Evolutionary conservation across 768 basidiomycete genomes (phyloP).

Genomic region (Kwoniella heveanensis): DNA sequence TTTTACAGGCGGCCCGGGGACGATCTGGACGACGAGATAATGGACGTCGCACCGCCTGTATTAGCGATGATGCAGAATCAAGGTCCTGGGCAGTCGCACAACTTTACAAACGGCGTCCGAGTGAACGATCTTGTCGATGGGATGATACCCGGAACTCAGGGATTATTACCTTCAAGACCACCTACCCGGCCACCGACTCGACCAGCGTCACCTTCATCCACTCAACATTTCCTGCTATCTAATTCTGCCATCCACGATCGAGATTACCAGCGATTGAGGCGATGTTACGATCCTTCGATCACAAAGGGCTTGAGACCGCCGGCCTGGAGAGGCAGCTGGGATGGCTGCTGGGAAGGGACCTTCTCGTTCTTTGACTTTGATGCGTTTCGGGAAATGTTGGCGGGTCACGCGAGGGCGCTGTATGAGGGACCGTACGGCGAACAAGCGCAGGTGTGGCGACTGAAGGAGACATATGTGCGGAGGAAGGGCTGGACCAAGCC

Average conservation of each 20-base stretch:
- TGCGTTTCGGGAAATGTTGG: constrained; percentile 62
- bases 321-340: constrained; percentile 44
- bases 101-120: constrained; percentile 1
- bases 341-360: constrained; percentile 53
- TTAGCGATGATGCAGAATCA: constrained; percentile 5
- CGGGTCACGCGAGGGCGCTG: constrained; percentile 65
- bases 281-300: constrained; percentile 54
- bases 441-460: constrained; percentile 87
- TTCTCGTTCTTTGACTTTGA: constrained; percentile 75
- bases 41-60: constrained; percentile 11
- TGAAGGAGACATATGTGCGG: constrained; percentile 57
- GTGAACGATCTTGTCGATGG: constrained; percentile 20
- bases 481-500: constrained; percentile 20
- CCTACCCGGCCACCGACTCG: constrained; percentile 10
- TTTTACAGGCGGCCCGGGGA: constrained; percentile 40
- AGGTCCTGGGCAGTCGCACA: neutral
- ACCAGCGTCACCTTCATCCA: constrained; percentile 23
- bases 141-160: constrained; percentile 15
- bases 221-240: constrained; percentile 5
- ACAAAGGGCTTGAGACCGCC: constrained; percentile 44
- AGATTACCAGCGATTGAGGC: constrained; percentile 51
- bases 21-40: constrained; percentile 15
- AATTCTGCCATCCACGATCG: constrained; percentile 52
- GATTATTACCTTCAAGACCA: constrained; percentile 2
- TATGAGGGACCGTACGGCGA: constrained; percentile 74